Conservation (phyloP, 1,284 basidiomycete genomes). For the Heterobasidion occidentale region DNA sequence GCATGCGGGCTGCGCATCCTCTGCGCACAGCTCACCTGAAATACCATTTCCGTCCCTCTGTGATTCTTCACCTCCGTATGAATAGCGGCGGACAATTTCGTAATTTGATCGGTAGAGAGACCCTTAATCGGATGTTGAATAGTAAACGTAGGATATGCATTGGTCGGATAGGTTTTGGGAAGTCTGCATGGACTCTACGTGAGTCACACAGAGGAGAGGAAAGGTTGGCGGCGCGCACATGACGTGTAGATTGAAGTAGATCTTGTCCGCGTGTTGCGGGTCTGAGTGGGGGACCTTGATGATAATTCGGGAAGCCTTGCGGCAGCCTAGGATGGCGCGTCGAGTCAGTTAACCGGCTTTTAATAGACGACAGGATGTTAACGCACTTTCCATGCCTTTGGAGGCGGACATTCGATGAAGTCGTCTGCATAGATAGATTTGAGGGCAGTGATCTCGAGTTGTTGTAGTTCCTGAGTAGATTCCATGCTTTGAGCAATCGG, state of each 20-base stretch:
- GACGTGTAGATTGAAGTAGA: constrained; percentile 57
- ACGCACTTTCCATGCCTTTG: constrained; percentile 72
- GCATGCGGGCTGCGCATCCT: not conserved
- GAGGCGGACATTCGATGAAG: constrained; percentile 54
- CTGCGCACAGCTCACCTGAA: constrained; percentile 32
- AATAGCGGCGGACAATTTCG: constrained; percentile 46
- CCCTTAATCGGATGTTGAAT: constrained; percentile 59
- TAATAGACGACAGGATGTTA: not conserved
- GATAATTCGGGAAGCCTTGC: constrained; percentile 58
- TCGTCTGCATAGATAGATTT: constrained; percentile 72
- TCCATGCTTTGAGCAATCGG: constrained; percentile 23
- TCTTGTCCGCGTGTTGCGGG: constrained; percentile 39
- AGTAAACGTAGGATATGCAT: constrained; percentile 58
- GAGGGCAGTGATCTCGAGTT: constrained; percentile 67
- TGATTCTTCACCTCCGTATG: constrained; percentile 52
- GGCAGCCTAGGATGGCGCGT: constrained; percentile 41
- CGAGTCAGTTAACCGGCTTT: not conserved
- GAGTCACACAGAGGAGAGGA: not conserved
- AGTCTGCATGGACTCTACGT: constrained; percentile 35
- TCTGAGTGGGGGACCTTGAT: constrained; percentile 63
- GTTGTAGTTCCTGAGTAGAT: constrained; percentile 61
- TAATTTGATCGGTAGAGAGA: constrained; percentile 42
- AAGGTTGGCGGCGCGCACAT: constrained; percentile 37
- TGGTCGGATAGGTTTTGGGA: constrained; percentile 68
- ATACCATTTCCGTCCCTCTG: constrained; percentile 65